Percentiles rank a stretch among this genome's conserved stretches.
phyloP scores from a whole-genome alignment of 2,329 filamentous ascomycete species.

The Pseudocercospora crystallina region DNA sequence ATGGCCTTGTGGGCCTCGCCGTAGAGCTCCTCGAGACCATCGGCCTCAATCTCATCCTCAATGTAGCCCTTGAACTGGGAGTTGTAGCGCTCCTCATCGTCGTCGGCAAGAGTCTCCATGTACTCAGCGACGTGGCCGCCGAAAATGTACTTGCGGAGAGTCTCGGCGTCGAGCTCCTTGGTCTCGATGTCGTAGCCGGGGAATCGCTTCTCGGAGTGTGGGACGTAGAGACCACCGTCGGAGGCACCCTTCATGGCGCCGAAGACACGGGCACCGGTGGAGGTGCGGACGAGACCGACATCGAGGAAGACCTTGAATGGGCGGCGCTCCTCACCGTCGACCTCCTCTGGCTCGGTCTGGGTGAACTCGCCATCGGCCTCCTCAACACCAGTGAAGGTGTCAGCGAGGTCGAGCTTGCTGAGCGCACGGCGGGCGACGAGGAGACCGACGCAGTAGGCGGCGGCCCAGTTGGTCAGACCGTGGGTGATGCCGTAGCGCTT shows the following conservation, averaged over 20 bases:
- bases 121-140: constrained; percentile 98
- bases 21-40: constrained; percentile 96
- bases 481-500: constrained; percentile 96
- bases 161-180: constrained; percentile 97
- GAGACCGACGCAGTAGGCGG: constrained; percentile 94
- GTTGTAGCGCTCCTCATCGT: constrained; percentile 99
- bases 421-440: constrained; percentile 95
- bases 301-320: constrained; percentile 99
- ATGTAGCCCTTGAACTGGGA: constrained; percentile 97
- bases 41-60: constrained; percentile 93
- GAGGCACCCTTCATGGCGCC: constrained; percentile 99
- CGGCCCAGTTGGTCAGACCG: constrained; percentile 99
- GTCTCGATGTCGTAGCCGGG: constrained; percentile 95
- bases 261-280: constrained; percentile 97
- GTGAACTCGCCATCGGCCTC: constrained; percentile 95
- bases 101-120: constrained; percentile 99
- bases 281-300: constrained; percentile 94
- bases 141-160: constrained; percentile 98
- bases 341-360: constrained; percentile 91
- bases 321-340: constrained; percentile 81
- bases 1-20: constrained; percentile 91
- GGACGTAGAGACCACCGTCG: constrained; percentile 93
- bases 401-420: constrained; percentile 93
- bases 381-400: constrained; percentile 92
- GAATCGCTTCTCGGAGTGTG: constrained; percentile 99